phyloP scores from a whole-genome alignment of 768 basidiomycete species.

The Termitomyces sp. region DNA sequence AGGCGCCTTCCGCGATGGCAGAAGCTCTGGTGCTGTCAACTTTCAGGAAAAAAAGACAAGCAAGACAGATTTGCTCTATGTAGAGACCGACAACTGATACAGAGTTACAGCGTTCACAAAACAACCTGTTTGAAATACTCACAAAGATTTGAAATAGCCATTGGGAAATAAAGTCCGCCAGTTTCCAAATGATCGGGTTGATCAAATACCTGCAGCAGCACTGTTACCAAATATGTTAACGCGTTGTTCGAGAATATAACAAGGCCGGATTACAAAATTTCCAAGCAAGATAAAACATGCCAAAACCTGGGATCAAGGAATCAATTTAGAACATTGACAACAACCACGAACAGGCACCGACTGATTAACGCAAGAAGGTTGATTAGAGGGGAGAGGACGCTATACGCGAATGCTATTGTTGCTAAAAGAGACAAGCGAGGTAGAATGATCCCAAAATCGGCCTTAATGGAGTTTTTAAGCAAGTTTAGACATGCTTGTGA shows the following conservation, averaged over 20 bases:
- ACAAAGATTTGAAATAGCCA: constrained; percentile 48
- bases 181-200: constrained; percentile 46
- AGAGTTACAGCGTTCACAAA: background rate
- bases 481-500: background rate
- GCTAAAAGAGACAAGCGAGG: constrained; percentile 48
- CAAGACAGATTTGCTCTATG: constrained; percentile 61
- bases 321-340: no score
- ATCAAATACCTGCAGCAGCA: constrained; percentile 47
- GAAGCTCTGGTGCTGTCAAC: constrained; percentile 12
- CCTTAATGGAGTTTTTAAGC: background rate
- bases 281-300: constrained; percentile 1
- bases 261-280: background rate
- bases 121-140: constrained; percentile 16
- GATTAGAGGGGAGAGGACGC: constrained; percentile 59
- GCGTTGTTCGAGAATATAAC: background rate
- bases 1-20: background rate
- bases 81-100: constrained; percentile 58
- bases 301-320: background rate
- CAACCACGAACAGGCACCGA: constrained; percentile 12
- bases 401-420: constrained; percentile 51
- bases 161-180: constrained; percentile 37
- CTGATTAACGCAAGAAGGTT: constrained; percentile 58
- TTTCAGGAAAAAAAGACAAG: constrained; percentile 64
- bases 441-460: constrained; percentile 41
- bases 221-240: constrained; percentile 16